Conservation (phyloP, 2,329 filamentous ascomycete species). For the Ceratocystis harringtonii region DNA sequence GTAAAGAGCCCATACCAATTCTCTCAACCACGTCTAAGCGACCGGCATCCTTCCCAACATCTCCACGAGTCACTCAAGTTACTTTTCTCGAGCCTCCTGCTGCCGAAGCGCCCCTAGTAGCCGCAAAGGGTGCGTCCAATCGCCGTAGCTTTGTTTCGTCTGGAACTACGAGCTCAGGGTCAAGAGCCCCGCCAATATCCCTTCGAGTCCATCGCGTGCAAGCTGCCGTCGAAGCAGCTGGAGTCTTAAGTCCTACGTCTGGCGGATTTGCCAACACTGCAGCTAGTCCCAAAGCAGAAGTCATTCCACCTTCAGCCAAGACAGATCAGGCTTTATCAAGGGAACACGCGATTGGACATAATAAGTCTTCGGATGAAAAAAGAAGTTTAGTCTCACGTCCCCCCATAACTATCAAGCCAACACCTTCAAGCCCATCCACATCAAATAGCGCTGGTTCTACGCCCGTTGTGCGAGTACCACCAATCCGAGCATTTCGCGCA, state of each 20-base stretch:
- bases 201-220: conserved; percentile 13
- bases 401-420: conserved; percentile 22
- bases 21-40: conserved; percentile 21
- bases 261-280: neutral
- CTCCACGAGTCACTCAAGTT: conserved; percentile 18
- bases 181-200: conserved; percentile 13
- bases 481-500: conserved; percentile 41
- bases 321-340: conserved; percentile 2
- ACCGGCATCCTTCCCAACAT: conserved; percentile 27
- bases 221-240: conserved; percentile 10
- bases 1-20: conserved; percentile 14
- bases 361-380: conserved; percentile 32
- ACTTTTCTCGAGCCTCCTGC: conserved; percentile 13
- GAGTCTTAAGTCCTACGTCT: neutral
- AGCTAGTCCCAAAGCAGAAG: conserved; percentile 7
- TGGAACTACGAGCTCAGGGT: conserved; percentile 9
- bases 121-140: conserved; percentile 11
- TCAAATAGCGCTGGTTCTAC: conserved; percentile 21
- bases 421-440: conserved; percentile 18
- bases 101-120: neutral
- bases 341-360: conserved; percentile 8
- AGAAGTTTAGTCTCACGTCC: conserved; percentile 24
- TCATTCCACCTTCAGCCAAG: conserved; percentile 23
- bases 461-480: conserved; percentile 30
- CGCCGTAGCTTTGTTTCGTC: conserved; percentile 11